phyloP scores from a whole-genome alignment of 129 eudicot genomes.

The Ambrosia artemisiifolia region DNA sequence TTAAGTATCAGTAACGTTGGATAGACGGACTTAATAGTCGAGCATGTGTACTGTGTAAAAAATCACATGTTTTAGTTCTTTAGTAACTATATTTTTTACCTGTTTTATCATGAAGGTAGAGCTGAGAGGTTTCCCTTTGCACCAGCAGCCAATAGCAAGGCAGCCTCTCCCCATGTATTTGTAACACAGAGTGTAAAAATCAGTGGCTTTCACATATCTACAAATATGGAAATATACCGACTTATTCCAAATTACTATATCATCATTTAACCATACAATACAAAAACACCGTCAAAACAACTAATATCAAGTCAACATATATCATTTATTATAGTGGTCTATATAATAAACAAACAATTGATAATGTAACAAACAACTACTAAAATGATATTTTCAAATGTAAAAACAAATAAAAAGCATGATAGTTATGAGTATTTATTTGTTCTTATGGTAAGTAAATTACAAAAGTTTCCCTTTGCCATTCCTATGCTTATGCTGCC shows the following conservation, averaged over 20 bases:
- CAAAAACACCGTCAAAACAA: too few species aligned
- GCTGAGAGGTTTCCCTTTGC: slow-evolving; percentile 91
- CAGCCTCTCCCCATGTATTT: slow-evolving; percentile 99
- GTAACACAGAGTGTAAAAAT: slow-evolving; percentile 88
- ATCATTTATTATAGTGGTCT: not conserved
- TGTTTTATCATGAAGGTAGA: slow-evolving; percentile 96
- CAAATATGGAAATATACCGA: not conserved
- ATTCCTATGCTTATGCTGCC: not conserved
- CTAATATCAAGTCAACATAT: not conserved
- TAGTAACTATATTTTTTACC: slow-evolving; percentile 31
- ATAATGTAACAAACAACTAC: slow-evolving; percentile 1
- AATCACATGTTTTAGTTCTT: not conserved
- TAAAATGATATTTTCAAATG: slow-evolving; percentile 16
- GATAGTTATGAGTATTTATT: not conserved
- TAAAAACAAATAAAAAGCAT: not conserved
- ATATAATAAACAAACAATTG: not conserved
- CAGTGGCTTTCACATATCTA: slow-evolving; percentile 75
- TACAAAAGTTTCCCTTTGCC: not conserved
- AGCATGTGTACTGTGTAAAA: not conserved
- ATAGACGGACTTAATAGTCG: not conserved
- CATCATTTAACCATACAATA: not conserved
- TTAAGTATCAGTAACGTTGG: not conserved
- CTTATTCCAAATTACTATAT: not conserved
- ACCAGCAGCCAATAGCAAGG: slow-evolving; percentile 94
- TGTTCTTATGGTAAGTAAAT: not conserved